A percentile compares a stretch with the other conserved stretches of the same genome.
phyloP scores from a whole-genome alignment of 371 early-diverging fungal genomes.

The Circinella umbellata region DNA sequence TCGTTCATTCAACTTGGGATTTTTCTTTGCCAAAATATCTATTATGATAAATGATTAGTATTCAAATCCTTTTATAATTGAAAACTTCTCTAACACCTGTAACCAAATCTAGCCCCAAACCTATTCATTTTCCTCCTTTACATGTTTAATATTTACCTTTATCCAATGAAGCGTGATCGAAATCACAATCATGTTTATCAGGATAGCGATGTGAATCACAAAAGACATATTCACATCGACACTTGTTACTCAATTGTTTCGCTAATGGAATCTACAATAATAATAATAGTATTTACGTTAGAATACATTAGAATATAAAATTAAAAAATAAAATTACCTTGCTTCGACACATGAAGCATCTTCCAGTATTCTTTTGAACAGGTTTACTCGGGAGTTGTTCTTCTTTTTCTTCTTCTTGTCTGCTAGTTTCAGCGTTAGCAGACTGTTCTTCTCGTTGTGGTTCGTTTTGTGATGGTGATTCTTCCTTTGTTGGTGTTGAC shows the following conservation, averaged over 20 bases:
- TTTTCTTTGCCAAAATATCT: constrained; percentile 75
- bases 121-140: background rate
- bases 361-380: constrained; percentile 70
- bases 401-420: constrained; percentile 17
- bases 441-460: background rate
- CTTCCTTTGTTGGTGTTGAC: background rate
- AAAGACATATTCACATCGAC: constrained; percentile 80
- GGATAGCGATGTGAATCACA: constrained; percentile 82
- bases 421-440: background rate
- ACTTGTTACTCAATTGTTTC: constrained; percentile 83
- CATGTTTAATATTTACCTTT: constrained; percentile 41
- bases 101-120: no score
- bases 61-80: no score
- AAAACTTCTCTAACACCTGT: no score
- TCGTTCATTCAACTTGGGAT: constrained; percentile 79
- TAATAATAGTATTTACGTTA: background rate
- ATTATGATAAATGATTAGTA: background rate
- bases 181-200: constrained; percentile 79
- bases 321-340: constrained; percentile 51
- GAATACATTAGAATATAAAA: background rate
- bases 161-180: constrained; percentile 77
- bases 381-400: constrained; percentile 29
- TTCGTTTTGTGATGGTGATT: background rate
- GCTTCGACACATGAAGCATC: constrained; percentile 74
- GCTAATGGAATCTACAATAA: constrained; percentile 69